Evolutionary conservation across 768 basidiomycete species (phyloP), one percentile per base, ranked within the genome.

Genomic region (Leccinum uliginosum): DNA sequence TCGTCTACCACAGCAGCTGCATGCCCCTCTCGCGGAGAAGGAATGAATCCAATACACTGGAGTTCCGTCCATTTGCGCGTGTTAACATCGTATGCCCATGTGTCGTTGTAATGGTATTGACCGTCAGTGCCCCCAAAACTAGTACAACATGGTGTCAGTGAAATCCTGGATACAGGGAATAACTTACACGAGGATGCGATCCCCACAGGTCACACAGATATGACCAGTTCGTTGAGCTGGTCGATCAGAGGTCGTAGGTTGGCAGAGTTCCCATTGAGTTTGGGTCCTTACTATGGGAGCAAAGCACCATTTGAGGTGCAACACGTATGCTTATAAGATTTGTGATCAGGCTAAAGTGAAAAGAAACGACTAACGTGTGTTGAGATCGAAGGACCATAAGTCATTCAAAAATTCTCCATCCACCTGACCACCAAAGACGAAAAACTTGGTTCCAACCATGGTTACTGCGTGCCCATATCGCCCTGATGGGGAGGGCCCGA

Each of bases 61-160:
- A 99, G 76, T 69, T 99, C 97, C 4, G 88, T 81, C 97, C 97
- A 99, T 46, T 73, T 82, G 53, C 82, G 80, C 0, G 91, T 88
- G 38, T 78, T 79, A 51, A 93, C 76, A 70, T 96, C 93, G 72
- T 91, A 98, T 2, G 86, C 80, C 97, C 97, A 99, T 7, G 94
- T 98, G 69, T 99, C 97, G 71, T 98, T 99, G 75, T 99, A 99
- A 69, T 98, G 97, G 73, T 89, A 98, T 68, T 88, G 85, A n/a
- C 95, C 95, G 68, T 99, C 97, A 12, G 97, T 99, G 48, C 97
- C 97, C 30, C 97, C 97, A 64, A 99, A 98, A 50, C 91, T 95
- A 53, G 38, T 10, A 53, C 30, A 59, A 50, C n/a, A 53, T 24
- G n/a, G 50, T 44, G 47, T 57, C n/a, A 64, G 61, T 58, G 9